phyloP scores from a whole-genome alignment of 441 rosid species.

The Melianthus villosus region DNA sequence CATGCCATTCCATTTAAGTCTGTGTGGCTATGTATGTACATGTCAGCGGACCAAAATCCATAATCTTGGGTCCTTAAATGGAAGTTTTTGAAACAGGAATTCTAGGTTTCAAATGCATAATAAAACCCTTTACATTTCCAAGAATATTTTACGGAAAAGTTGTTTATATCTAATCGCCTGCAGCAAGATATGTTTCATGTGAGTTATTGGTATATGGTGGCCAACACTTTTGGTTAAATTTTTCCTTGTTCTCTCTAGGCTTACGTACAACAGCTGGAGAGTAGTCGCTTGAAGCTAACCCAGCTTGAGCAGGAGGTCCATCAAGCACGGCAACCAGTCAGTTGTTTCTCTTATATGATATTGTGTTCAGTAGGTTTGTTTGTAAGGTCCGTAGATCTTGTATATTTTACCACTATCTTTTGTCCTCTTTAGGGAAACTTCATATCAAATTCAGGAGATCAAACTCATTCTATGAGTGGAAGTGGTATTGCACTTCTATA shows the following conservation, averaged over 20 bases:
- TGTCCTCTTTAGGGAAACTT: conserved; percentile 52
- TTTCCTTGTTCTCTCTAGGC: conserved; percentile 31
- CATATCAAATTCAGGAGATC: conserved; percentile 94
- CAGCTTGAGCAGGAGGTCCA: conserved; percentile 97
- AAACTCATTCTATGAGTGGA: conserved; percentile 70
- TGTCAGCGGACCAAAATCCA: too few relatives aligned
- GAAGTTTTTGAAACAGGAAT: too few relatives aligned
- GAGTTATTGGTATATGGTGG: too few relatives aligned
- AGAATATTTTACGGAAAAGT: too few relatives aligned
- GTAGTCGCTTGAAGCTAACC: conserved; percentile 78
- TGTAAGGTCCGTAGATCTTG: neutral
- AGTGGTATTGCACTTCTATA: conserved; percentile 41
- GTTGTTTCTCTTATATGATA: conserved; percentile 9
- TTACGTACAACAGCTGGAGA: conserved; percentile 92
- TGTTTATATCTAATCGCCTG: neutral
- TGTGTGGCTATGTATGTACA: too few relatives aligned
- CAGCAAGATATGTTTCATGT: neutral
- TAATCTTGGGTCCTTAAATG: too few relatives aligned
- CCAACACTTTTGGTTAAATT: conserved; percentile 2
- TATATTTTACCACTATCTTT: neutral
- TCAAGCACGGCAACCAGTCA: conserved; percentile 94
- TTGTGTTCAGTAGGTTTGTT: neutral
- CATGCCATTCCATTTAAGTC: too few relatives aligned
- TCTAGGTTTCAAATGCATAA: too few relatives aligned
- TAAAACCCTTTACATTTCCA: too few relatives aligned